A percentile compares a stretch with the other conserved stretches of the same genome.
Evolutionary conservation across 306 rosid genomes (phyloP).

Genomic region (Quercus suber): DNA sequence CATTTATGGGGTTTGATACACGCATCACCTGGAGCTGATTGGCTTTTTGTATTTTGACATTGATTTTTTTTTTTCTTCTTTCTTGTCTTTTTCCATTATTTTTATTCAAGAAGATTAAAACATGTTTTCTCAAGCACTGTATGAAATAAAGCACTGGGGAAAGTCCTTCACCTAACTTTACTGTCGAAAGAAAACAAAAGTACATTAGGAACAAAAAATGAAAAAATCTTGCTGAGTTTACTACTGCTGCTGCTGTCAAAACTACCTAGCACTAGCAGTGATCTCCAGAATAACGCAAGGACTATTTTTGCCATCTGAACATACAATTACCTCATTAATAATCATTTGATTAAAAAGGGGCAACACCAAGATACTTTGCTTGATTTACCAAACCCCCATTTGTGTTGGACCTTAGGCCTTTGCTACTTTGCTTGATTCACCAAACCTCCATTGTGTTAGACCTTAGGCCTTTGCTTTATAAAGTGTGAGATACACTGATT

Average conservation of each 20-base stretch:
- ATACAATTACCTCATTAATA: not conserved
- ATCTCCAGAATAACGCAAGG: not conserved
- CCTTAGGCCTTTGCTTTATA: not conserved
- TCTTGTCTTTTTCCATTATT: not conserved
- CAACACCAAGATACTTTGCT: not conserved
- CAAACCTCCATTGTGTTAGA: too few relatives aligned
- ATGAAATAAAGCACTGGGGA: too few relatives aligned
- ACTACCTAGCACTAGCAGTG: too few relatives aligned
- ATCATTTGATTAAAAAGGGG: not conserved
- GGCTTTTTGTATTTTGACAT: not conserved
- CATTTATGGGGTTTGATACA: slow-evolving; percentile 39
- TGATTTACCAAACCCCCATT: not conserved
- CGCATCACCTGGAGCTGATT: slow-evolving; percentile 34
- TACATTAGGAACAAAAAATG: too few relatives aligned
- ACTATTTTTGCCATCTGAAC: not conserved
- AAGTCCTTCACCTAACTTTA: too few relatives aligned
- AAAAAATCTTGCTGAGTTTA: too few relatives aligned
- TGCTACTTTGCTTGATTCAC: too few relatives aligned
- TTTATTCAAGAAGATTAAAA: not conserved
- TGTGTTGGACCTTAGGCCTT: too few relatives aligned
- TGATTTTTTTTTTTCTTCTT: not conserved
- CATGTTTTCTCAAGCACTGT: not conserved
- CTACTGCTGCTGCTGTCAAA: too few relatives aligned
- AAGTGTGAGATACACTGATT: not conserved
- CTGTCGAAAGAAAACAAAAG: too few relatives aligned